Percentiles rank a stretch among this genome's conserved stretches.
Conservation (phyloP, 495 filamentous ascomycete species). For the Pyrenula aspistea region DNA sequence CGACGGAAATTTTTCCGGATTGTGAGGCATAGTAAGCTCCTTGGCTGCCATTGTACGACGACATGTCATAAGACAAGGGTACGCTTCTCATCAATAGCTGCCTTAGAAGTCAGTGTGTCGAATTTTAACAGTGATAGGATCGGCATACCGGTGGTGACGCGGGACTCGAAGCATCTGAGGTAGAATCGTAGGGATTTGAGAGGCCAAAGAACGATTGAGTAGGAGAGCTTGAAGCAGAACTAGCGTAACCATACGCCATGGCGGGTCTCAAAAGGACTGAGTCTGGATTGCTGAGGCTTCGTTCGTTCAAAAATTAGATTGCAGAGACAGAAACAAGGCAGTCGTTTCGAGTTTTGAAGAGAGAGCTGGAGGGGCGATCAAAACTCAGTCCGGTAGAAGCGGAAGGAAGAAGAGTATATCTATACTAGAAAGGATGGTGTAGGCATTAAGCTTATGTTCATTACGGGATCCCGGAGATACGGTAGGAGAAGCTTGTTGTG, state of each 20-base stretch:
- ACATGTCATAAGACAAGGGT: background rate
- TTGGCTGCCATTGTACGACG: background rate
- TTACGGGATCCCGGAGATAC: background rate
- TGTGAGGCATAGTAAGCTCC: background rate
- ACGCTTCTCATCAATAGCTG: background rate
- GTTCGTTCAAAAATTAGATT: too few relatives aligned
- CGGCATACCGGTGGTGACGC: background rate
- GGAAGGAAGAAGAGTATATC: background rate
- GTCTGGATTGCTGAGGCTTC: too few relatives aligned
- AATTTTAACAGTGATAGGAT: background rate
- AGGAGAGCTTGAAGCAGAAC: background rate
- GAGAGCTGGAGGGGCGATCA: too few relatives aligned
- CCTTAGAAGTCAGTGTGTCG: background rate
- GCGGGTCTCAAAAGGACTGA: background rate
- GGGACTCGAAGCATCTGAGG: background rate
- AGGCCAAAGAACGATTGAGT: background rate
- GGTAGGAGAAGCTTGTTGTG: background rate
- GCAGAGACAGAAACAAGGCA: too few relatives aligned
- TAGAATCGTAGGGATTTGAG: background rate
- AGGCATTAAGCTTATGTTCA: background rate
- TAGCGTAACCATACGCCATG: background rate
- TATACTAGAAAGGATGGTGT: background rate
- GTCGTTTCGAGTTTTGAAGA: too few relatives aligned
- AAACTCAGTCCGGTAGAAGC: too few relatives aligned
- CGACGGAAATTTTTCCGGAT: background rate